Percentiles rank a stretch among this genome's conserved stretches.
These are phyloP conservation scores for Dentipellis fragilis DNA, from an alignment of 768 basidiomycete species.

Conservation along the genomic window DNA sequence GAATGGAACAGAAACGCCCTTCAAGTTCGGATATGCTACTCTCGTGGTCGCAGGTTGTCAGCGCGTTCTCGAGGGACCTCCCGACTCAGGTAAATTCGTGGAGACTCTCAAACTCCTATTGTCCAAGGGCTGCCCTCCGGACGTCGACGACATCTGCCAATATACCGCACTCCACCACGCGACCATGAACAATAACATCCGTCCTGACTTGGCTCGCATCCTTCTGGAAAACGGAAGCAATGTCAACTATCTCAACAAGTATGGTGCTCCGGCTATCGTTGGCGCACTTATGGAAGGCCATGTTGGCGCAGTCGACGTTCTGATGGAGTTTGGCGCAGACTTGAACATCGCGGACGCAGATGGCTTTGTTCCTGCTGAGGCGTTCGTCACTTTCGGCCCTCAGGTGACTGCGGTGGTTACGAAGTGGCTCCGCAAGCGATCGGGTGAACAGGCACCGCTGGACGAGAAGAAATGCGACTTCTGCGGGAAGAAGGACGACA, in stretches of 20 bases:
- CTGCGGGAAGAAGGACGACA: conserved; percentile 30
- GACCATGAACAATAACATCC: conserved; percentile 19
- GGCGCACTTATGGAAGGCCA: conserved; percentile 19
- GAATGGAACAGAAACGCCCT: conserved; percentile 12
- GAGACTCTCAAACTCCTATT: conserved; percentile 32
- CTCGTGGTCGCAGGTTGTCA: conserved; percentile 13
- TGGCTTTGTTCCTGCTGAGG: conserved; percentile 22
- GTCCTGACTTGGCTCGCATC: conserved; percentile 24
- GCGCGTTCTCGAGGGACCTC: neutral
- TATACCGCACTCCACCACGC: conserved; percentile 42
- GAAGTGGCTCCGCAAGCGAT: conserved; percentile 38
- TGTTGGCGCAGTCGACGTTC: conserved; percentile 24
- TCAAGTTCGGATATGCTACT: conserved; percentile 12
- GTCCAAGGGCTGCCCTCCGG: conserved; percentile 27
- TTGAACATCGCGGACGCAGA: conserved; percentile 31
- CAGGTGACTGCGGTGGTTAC: conserved; percentile 32
- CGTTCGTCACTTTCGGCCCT: conserved; percentile 28
- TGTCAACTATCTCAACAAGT: conserved; percentile 37
- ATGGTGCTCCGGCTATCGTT: conserved; percentile 34
- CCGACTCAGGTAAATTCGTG: conserved; percentile 14
- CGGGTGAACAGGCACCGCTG: conserved; percentile 29
- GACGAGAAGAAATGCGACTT: conserved; percentile 35
- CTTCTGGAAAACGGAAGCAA: conserved; percentile 38
- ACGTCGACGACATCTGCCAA: conserved; percentile 36
- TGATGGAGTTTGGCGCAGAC: conserved; percentile 42